Base-by-base conservation (phyloP, 371 early-diverging fungal species). In the Actinomortierella ambigua region DNA sequence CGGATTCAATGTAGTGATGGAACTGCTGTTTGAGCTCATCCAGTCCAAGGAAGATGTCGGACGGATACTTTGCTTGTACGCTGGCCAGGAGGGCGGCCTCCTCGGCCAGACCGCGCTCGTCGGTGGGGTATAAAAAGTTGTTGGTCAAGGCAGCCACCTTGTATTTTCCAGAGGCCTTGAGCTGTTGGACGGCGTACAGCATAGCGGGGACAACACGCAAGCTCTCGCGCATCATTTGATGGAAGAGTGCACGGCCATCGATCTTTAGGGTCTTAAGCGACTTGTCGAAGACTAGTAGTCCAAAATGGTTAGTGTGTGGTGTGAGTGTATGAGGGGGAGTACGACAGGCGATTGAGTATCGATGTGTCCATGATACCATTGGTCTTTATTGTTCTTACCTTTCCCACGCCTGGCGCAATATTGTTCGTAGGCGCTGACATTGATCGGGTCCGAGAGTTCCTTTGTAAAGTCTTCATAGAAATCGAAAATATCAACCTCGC, bases 71-170 rank as follows among this genome's bases (percentile, higher is more conserved):
- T 34, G 4, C 7, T 11, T 34, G 34, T 6, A 34, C 34, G 34
- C 34, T 34, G 7, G 7, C 26, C 13, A 70, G 43, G 41, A 78
- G 53, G 1, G 49, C 29, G 3, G 42, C 29, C 20, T 77, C 65
- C 44, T 79, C 82, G 18, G 58, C 29, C 13, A 50, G 65, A 13
- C 80, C 79, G 8, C 79, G 81, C 63, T 80, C 80, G 41, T 83
- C 80, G 1, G 77, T 77, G 20, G 86, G 85, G 40, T 79, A 79
- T 55, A 81, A 77, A 51, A 88, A 92, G 68, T 93, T 92, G 69
- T 93, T 93, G 15, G 94, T 92, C 71, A 93, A 75, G 11, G 94
- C 94, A 0, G 88, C 91, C 0, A 90, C 73, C 18, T 75, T 86
- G 64, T 78, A 88, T 29, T 77, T 68, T 24, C 87, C 88, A 22